A percentile compares a stretch with the other conserved stretches of the same genome.
Evolutionary conservation across 2,329 filamentous ascomycete genomes (phyloP).

Genomic region (Botrytis squamosa): DNA sequence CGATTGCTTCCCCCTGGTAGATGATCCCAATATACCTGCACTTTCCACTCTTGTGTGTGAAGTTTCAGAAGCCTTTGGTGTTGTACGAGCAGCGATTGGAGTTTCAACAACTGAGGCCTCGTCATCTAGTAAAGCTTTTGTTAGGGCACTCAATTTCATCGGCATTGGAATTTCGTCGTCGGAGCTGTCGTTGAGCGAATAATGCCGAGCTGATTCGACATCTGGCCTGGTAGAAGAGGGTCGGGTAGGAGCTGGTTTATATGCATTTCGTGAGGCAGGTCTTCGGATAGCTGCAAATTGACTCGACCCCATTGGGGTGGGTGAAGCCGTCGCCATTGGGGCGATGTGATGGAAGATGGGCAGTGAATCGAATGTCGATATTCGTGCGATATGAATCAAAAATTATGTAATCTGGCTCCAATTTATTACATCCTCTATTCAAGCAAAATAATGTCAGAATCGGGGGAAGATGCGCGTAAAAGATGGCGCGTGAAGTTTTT

Average conservation of each 20-base stretch:
- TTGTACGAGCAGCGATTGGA: slow-evolving; percentile 25
- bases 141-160: slow-evolving; percentile 87
- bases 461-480: slow-evolving; percentile 32
- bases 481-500: slow-evolving; percentile 5
- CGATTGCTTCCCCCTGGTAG: slow-evolving; percentile 22
- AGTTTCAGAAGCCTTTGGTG: slow-evolving; percentile 26
- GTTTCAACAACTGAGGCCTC: slow-evolving; percentile 42
- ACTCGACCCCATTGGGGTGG: slow-evolving; percentile 53
- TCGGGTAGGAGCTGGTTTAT: slow-evolving; percentile 51
- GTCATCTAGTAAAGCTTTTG: slow-evolving; percentile 76
- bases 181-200: slow-evolving; percentile 74
- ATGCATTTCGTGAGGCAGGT: slow-evolving; percentile 53
- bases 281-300: slow-evolving; percentile 51
- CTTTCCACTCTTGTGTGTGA: slow-evolving; percentile 28
- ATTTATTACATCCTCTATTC: slow-evolving; percentile 30
- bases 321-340: slow-evolving; percentile 53
- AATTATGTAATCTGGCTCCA: slow-evolving; percentile 24
- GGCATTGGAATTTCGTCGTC: slow-evolving; percentile 91
- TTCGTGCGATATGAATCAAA: slow-evolving; percentile 21
- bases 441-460: slow-evolving; percentile 24
- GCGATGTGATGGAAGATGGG: not conserved
- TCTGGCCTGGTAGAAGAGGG: slow-evolving; percentile 37
- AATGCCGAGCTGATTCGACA: slow-evolving; percentile 44
- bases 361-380: slow-evolving; percentile 11
- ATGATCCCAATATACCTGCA: slow-evolving; percentile 14